phyloP scores from a whole-genome alignment of 2,329 filamentous ascomycete genomes.

The Calonectria pseudoreteaudii region DNA sequence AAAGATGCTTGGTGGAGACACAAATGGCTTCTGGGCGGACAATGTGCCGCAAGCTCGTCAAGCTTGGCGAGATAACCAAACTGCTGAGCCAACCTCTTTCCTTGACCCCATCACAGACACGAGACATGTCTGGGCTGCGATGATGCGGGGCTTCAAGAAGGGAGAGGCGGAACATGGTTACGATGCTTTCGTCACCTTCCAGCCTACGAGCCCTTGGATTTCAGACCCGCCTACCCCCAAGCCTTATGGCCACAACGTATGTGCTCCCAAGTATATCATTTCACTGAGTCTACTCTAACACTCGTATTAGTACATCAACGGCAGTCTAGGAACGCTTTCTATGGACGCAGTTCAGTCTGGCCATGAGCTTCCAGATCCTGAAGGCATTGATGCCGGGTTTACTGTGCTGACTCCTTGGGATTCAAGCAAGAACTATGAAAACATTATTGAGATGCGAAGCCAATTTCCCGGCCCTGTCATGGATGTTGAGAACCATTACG shows the following conservation, averaged over 20 bases:
- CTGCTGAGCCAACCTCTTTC: not conserved
- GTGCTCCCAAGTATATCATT: not conserved
- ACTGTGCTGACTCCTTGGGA: not conserved
- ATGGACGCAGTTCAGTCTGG: not conserved
- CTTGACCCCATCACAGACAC: not conserved
- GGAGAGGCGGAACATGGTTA: not conserved
- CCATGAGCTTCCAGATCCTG: not conserved
- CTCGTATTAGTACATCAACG: not conserved
- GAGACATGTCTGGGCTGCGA: not conserved
- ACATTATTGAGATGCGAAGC: not conserved
- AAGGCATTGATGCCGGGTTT: not conserved
- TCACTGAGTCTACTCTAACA: not conserved
- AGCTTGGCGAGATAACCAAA: not conserved
- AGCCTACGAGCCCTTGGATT: not conserved
- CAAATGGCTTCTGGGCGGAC: not conserved
- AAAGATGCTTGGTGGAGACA: not conserved
- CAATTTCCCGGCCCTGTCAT: not conserved
- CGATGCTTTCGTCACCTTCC: not conserved
- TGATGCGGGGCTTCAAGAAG: slow-evolving; percentile 3
- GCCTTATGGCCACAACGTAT: not conserved
- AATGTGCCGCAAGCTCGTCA: not conserved
- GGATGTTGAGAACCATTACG: not conserved
- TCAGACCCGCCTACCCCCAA: not conserved
- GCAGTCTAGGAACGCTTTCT: not conserved
- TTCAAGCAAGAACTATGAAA: not conserved